phyloP scores from a whole-genome alignment of 225 moss, liverwort and hornwort species.

The Physcomitrellopsis africana region DNA sequence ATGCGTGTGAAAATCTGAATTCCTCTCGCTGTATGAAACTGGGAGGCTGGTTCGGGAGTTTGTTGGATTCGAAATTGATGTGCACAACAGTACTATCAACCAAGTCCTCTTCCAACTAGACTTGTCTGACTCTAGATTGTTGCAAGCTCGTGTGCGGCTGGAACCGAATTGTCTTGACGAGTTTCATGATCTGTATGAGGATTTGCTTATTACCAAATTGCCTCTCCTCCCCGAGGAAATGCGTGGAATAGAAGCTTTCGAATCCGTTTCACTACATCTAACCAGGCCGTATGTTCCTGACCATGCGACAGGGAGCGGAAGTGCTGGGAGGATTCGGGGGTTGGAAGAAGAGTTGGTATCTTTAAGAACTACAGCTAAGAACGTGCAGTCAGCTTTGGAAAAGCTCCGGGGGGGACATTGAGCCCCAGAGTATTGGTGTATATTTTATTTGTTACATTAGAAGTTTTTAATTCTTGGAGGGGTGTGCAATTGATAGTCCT shows the following conservation, averaged over 20 bases:
- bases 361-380: constrained; percentile 42
- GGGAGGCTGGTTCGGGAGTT: constrained; percentile 95
- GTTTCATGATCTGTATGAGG: constrained; percentile 91
- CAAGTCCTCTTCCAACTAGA: constrained; percentile 87
- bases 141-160: constrained; percentile 91
- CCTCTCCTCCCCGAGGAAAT: constrained; percentile 93
- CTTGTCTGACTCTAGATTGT: constrained; percentile 75
- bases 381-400: constrained; percentile 62
- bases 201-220: constrained; percentile 83
- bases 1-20: constrained; percentile 95
- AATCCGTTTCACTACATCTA: constrained; percentile 73
- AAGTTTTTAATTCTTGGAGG: constrained; percentile 27
- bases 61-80: constrained; percentile 92
- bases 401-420: constrained; percentile 51
- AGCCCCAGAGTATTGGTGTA: constrained; percentile 6
- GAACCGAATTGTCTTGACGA: constrained; percentile 89
- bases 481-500: constrained; percentile 21
- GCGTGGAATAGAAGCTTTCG: constrained; percentile 85
- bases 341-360: constrained; percentile 73
- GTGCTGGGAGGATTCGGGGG: constrained; percentile 56
- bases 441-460: constrained; percentile 9
- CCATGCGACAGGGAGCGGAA: constrained; percentile 26
- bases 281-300: constrained; percentile 67
- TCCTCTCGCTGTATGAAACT: constrained; percentile 93
- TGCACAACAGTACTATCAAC: constrained; percentile 93